Evolutionary conservation across 148 eudicot species (phyloP).

Genomic region (Bassia scoparia): DNA sequence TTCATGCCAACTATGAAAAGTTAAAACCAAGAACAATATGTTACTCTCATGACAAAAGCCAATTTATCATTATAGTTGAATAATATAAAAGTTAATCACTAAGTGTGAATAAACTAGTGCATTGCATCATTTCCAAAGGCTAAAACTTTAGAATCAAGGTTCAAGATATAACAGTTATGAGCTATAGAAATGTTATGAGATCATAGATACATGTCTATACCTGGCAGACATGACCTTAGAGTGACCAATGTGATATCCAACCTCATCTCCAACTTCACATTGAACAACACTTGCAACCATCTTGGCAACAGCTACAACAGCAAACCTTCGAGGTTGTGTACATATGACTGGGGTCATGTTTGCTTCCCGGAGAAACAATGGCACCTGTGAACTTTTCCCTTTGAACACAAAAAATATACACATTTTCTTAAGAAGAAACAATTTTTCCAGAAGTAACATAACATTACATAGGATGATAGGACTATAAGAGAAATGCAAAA

Average conservation of each 20-base stretch:
- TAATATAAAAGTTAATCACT: background rate
- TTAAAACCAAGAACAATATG: background rate
- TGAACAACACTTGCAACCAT: conserved; percentile 86
- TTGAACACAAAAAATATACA: conserved; percentile 17
- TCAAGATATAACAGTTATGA: background rate
- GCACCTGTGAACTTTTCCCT: conserved; percentile 98
- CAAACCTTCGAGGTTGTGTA: conserved; percentile 97
- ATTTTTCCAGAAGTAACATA: background rate
- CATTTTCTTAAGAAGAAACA: background rate
- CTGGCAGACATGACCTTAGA: conserved; percentile 69
- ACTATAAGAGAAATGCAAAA: too few species aligned
- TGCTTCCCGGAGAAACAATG: conserved; percentile 72
- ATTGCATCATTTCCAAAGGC: background rate
- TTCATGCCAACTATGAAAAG: conserved; percentile 2
- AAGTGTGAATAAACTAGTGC: background rate
- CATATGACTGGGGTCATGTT: conserved; percentile 74
- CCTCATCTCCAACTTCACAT: conserved; percentile 85
- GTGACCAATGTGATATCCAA: conserved; percentile 97
- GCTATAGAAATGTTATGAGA: too few species aligned
- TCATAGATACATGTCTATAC: conserved; percentile 32
- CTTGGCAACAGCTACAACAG: conserved; percentile 93
- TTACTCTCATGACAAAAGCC: background rate
- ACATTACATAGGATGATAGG: background rate
- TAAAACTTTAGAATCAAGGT: background rate
- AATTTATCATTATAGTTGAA: background rate